A percentile compares a stretch with the other conserved stretches of the same genome.
Evolutionary conservation across 768 basidiomycete species (phyloP).

Genomic region (Pleurotus pulmonarius): DNA sequence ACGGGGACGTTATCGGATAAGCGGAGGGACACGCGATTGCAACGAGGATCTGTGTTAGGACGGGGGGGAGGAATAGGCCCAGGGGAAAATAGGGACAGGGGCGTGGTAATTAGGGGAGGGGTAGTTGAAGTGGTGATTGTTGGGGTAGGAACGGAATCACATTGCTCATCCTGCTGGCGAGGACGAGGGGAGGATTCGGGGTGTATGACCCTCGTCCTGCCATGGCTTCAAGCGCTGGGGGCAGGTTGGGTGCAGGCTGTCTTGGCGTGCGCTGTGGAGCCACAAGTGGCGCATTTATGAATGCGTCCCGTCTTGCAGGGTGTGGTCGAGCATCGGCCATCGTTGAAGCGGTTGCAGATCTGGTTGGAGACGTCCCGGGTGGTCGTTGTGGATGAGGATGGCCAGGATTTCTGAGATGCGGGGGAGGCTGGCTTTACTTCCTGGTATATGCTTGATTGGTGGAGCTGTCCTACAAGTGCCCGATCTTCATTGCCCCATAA

Average conservation of each 20-base stretch:
- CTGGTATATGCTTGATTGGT: too few species aligned
- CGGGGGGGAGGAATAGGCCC: constrained; percentile 4
- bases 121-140: background rate
- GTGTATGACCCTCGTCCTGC: background rate
- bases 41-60: constrained; percentile 13
- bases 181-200: background rate
- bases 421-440: too few species aligned
- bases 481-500: too few species aligned
- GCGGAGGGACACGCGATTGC: constrained; percentile 9
- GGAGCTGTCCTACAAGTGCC: too few species aligned
- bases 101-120: background rate
- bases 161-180: background rate
- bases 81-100: constrained; percentile 11
- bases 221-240: background rate
- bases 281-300: background rate
- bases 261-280: background rate
- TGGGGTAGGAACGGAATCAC: background rate
- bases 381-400: background rate
- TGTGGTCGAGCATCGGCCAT: background rate
- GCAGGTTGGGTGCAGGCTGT: background rate
- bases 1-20: background rate
- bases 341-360: background rate
- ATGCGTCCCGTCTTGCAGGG: background rate
- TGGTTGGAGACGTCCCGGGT: background rate
- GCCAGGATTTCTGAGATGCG: background rate